Base-by-base conservation (phyloP, 208 protist genomes). In the Kentomonas sorsogonicus region DNA sequence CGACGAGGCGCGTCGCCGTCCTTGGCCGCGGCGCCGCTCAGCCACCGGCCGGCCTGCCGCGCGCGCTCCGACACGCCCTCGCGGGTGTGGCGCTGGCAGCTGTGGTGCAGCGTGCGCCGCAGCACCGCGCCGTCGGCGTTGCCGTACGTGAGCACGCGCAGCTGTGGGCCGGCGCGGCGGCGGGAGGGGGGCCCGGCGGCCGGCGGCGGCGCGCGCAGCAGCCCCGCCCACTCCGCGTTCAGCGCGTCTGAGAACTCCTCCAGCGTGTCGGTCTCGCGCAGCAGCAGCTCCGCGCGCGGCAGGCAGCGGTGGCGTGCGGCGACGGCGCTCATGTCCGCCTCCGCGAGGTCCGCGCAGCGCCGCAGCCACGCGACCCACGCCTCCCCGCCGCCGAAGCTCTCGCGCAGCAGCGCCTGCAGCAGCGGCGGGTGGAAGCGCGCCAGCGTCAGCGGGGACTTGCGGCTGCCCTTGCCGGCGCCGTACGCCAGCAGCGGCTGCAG, bases 101-200 rank as follows among this genome's bases (percentile, higher is more conserved):
- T 25, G 34, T 50, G 36, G 13, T 22, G 27, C 26, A 91, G 48
- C 2, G 74, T 86, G 29, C 45, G 40, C 27, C 66, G 69, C 27
- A 91, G 66, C 16, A 87, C 84, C 30, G 62, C 39, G 7, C 34
- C 51, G 51, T 91, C 84, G 13, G 30, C 52, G 44, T 51, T 72
- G 41, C 84, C 84, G 59, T 91, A 91, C 5, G 60, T 48, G 41
- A 79, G 87, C 46, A 91, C 70, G 33, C 33, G 31, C 33, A 53
- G 27, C 39, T 50, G 82, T 83, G 13, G 48, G 25, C 31, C 33
- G 20, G 3, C n/a, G 41, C 16, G 46, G 15, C 18, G 26, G 6
- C 31, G 25, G 23, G 41, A 44, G 29, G n/a, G n/a, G n/a, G n/a
- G n/a, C n/a, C n/a, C n/a, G n/a, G n/a, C n/a, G n/a, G n/a, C n/a